Evolutionary conservation across 2,329 filamentous ascomycete species (phyloP).

Genomic region (Mycosphaerella arachidis): DNA sequence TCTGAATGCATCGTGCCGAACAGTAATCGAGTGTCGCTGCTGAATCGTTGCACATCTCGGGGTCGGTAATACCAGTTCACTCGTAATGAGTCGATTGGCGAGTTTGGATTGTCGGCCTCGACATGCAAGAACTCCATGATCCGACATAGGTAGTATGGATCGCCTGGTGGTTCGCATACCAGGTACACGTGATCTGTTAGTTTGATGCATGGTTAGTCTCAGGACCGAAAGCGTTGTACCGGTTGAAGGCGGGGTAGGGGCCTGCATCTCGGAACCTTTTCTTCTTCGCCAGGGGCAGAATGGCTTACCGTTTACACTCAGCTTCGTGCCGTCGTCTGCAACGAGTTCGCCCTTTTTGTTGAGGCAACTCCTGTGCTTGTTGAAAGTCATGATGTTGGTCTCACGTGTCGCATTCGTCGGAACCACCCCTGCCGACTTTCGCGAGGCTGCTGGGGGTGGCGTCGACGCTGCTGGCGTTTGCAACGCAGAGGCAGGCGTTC

Average conservation of each 20-base stretch:
- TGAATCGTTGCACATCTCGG: constrained; percentile 89
- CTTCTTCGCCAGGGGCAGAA: constrained; percentile 7
- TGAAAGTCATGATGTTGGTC: constrained; percentile 87
- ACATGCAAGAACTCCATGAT: constrained; percentile 96
- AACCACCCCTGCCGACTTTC: constrained; percentile 34
- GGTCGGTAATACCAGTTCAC: constrained; percentile 99
- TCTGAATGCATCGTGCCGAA: constrained; percentile 99
- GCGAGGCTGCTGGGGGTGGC: constrained; percentile 24
- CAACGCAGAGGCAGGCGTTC: constrained; percentile 29
- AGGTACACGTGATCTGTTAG: constrained; percentile 79
- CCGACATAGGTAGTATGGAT: constrained; percentile 94
- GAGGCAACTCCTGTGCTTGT: constrained; percentile 62
- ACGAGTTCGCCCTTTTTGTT: constrained; percentile 69
- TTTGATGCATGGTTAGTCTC: constrained; percentile 35
- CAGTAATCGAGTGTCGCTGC: constrained; percentile 82
- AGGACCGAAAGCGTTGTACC: constrained; percentile 9
- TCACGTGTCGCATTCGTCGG: constrained; percentile 49
- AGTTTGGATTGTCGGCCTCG: constrained; percentile 63
- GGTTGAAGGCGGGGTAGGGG: constrained; percentile 23
- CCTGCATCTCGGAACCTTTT: constrained; percentile 12
- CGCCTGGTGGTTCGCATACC: constrained; percentile 92
- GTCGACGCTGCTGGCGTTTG: constrained; percentile 22
- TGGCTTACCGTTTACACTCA: constrained; percentile 77
- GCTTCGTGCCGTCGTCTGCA: constrained; percentile 83
- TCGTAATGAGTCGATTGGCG: constrained; percentile 77